Percentiles rank a stretch among this genome's conserved stretches.
phyloP scores from a whole-genome alignment of 2,329 filamentous ascomycete genomes.

The Metarhizium anisopliae region DNA sequence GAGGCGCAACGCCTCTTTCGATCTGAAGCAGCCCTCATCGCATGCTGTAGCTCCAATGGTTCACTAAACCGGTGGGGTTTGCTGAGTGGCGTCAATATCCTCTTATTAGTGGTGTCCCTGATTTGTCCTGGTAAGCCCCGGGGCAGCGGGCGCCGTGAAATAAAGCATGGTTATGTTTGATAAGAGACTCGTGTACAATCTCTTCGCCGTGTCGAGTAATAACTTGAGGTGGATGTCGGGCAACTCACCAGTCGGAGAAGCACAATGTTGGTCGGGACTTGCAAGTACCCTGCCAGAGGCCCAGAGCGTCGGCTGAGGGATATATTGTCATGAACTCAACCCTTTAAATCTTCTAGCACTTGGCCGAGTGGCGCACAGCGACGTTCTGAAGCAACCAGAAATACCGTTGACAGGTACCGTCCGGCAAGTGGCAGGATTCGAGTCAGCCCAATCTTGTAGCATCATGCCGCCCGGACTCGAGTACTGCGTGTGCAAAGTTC shows the following conservation, averaged over 20 bases:
- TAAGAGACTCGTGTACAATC: too few species aligned
- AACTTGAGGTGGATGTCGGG: too few species aligned
- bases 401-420: background rate
- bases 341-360: background rate
- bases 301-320: background rate
- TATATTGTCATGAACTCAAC: background rate
- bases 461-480: background rate
- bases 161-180: too few species aligned
- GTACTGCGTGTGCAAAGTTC: background rate
- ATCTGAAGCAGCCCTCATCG: background rate
- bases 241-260: too few species aligned
- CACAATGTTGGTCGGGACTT: too few species aligned
- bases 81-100: background rate
- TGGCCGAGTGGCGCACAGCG: background rate
- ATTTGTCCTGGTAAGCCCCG: background rate
- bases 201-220: too few species aligned
- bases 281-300: background rate
- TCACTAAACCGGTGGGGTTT: background rate
- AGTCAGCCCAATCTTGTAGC: background rate
- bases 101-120: background rate
- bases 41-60: background rate
- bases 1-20: background rate
- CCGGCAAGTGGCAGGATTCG: background rate
- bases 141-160: too few species aligned
- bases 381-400: too few species aligned